phyloP scores from a whole-genome alignment of 2,329 filamentous ascomycete genomes.

The Apiospora marii region DNA sequence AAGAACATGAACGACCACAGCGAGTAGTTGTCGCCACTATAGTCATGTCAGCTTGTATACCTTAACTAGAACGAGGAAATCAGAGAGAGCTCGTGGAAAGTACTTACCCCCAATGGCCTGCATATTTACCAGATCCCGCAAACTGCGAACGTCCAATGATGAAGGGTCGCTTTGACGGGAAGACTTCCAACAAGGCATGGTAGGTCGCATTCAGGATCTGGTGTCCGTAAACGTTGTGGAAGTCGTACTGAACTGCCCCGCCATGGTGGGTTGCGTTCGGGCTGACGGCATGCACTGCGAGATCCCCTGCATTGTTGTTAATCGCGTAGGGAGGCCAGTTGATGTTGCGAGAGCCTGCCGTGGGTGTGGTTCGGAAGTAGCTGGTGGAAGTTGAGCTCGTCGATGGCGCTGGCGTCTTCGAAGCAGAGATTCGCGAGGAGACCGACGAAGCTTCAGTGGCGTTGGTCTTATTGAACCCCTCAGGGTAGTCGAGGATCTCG shows the following conservation, averaged over 20 bases:
- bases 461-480: conserved; percentile 75
- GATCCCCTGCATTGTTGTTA: conserved; percentile 75
- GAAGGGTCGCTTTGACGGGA: conserved; percentile 77
- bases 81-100: background rate
- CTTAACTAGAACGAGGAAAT: conserved; percentile 13
- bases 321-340: conserved; percentile 80
- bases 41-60: background rate
- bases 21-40: conserved; percentile 73
- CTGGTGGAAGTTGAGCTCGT: conserved; percentile 48
- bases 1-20: conserved; percentile 78
- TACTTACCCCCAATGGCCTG: conserved; percentile 75
- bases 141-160: conserved; percentile 87
- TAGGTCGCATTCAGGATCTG: conserved; percentile 82
- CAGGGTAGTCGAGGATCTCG: conserved; percentile 68
- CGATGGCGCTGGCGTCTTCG: conserved; percentile 35
- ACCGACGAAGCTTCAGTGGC: conserved; percentile 70
- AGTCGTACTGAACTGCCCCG: conserved; percentile 79
- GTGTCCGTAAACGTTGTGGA: conserved; percentile 81
- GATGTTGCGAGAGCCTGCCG: conserved; percentile 69
- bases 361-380: conserved; percentile 67
- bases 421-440: conserved; percentile 52
- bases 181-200: conserved; percentile 69
- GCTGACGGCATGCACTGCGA: conserved; percentile 75
- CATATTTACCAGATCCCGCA: conserved; percentile 76
- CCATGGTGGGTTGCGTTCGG: conserved; percentile 82